A percentile compares a stretch with the other conserved stretches of the same genome.
Evolutionary conservation across 2,329 filamentous ascomycete genomes (phyloP).

Genomic region (Pyrenophora graminea): DNA sequence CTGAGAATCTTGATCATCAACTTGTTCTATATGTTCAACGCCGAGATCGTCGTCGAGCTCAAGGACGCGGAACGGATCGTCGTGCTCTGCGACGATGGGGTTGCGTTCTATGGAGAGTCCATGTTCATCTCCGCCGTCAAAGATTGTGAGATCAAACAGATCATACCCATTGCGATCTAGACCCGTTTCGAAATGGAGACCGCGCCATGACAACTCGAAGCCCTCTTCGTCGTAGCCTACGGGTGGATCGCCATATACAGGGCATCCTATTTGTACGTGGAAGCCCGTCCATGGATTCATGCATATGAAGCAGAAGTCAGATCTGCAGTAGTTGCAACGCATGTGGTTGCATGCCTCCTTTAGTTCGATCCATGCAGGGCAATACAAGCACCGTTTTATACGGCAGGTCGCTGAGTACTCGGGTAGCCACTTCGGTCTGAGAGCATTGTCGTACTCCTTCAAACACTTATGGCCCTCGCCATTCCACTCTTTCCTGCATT

Average conservation of each 20-base stretch:
- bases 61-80: no score
- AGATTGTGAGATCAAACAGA: not conserved
- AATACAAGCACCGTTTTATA: conserved; percentile 18
- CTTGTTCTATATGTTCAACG: no score
- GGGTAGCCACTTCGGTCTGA: conserved; percentile 14
- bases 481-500: conserved; percentile 10
- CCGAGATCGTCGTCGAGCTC: no score
- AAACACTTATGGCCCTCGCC: conserved; percentile 1
- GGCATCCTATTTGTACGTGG: conserved; percentile 4
- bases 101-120: no score
- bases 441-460: not conserved
- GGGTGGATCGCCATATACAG: conserved; percentile 6
- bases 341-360: conserved; percentile 22
- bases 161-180: conserved; percentile 5
- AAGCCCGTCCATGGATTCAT: conserved; percentile 3
- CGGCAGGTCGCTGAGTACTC: conserved; percentile 13
- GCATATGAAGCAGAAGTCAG: conserved; percentile 23
- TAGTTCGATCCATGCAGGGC: conserved; percentile 17
- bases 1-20: no score
- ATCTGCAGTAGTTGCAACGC: conserved; percentile 10
- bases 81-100: no score
- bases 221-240: conserved; percentile 16
- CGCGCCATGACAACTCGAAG: conserved; percentile 5
- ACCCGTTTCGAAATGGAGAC: conserved; percentile 12
- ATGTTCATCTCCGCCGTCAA: no score